These are phyloP conservation scores for Exophiala xenobiotica DNA, from an alignment of 2,329 filamentous ascomycete genomes.

Conservation along the genomic window DNA sequence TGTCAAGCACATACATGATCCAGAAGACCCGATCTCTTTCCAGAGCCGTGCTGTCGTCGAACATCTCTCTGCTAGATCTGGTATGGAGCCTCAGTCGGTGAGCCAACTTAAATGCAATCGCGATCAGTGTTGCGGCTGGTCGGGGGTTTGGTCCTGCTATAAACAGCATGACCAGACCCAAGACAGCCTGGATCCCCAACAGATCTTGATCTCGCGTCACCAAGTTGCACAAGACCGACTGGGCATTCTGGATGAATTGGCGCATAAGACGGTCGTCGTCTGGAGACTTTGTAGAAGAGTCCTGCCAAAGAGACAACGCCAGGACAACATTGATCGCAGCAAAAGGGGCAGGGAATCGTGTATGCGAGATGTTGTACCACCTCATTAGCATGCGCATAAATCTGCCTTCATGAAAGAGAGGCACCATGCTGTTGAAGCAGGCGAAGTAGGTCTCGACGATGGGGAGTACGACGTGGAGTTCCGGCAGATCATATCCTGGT, in stretches of 20 bases:
- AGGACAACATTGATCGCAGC: slow-evolving; percentile 33
- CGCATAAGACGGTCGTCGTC: slow-evolving; percentile 13
- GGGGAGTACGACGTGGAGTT: slow-evolving; percentile 23
- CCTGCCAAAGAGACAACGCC: slow-evolving; percentile 27
- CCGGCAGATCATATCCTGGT: too few relatives aligned
- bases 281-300: background rate
- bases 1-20: slow-evolving; percentile 38
- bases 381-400: slow-evolving; percentile 2
- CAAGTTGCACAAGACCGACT: slow-evolving; percentile 30
- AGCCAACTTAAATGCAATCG: slow-evolving; percentile 19
- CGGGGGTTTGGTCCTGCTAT: slow-evolving; percentile 29
- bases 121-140: slow-evolving; percentile 31
- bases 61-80: background rate
- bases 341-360: slow-evolving; percentile 20
- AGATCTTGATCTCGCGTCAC: slow-evolving; percentile 29
- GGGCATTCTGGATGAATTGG: slow-evolving; percentile 29
- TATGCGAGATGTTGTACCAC: background rate
- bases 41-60: slow-evolving; percentile 20
- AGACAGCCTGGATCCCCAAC: slow-evolving; percentile 33
- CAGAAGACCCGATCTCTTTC: slow-evolving; percentile 33
- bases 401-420: background rate
- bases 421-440: slow-evolving; percentile 2
- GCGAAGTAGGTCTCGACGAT: slow-evolving; percentile 1
- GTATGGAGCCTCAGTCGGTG: slow-evolving; percentile 5
- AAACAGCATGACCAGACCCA: slow-evolving; percentile 32